Percentiles rank a stretch among this genome's conserved stretches.
Evolutionary conservation across 371 early-diverging fungal genomes (phyloP).

Genomic region (Catenaria anguillulae): DNA sequence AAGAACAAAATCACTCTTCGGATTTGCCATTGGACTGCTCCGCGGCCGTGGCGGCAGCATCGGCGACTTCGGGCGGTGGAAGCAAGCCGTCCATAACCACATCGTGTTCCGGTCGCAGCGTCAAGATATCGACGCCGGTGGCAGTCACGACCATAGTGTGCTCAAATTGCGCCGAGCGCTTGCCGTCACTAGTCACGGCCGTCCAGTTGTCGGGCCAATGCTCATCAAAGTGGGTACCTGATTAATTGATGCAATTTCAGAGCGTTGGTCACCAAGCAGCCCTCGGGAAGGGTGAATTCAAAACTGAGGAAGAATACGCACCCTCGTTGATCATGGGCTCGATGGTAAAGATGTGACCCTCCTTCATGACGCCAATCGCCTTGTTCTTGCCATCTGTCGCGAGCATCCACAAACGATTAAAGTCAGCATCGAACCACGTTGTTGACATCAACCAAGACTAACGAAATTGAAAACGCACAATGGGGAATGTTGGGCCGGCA

Average conservation of each 20-base stretch:
- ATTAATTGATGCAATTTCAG: too few species aligned
- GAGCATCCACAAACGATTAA: too few species aligned
- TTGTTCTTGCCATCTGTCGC: too few species aligned
- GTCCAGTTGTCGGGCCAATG: conserved; percentile 88
- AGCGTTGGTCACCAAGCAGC: too few species aligned
- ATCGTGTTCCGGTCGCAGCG: conserved; percentile 14
- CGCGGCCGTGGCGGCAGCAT: too few species aligned
- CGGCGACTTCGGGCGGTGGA: not conserved
- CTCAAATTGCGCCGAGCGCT: conserved; percentile 81
- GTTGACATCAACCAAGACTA: not conserved
- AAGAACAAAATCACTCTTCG: too few species aligned
- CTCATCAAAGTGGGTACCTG: conserved; percentile 13
- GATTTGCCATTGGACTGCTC: too few species aligned
- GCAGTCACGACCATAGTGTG: conserved; percentile 54
- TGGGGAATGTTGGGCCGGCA: conserved; percentile 78
- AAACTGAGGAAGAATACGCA: too few species aligned
- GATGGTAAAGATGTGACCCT: conserved; percentile 90
- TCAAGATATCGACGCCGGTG: conserved; percentile 53
- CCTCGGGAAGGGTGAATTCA: too few species aligned
- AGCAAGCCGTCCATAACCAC: not conserved
- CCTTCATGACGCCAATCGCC: conserved; percentile 81
- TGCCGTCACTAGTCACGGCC: conserved; percentile 59
- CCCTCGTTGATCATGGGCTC: conserved; percentile 26
- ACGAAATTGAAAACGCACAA: conserved; percentile 36
- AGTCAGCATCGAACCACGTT: too few species aligned